Conservation (phyloP, 23 red algal species). For the Gracilariopsis chorda region DNA sequence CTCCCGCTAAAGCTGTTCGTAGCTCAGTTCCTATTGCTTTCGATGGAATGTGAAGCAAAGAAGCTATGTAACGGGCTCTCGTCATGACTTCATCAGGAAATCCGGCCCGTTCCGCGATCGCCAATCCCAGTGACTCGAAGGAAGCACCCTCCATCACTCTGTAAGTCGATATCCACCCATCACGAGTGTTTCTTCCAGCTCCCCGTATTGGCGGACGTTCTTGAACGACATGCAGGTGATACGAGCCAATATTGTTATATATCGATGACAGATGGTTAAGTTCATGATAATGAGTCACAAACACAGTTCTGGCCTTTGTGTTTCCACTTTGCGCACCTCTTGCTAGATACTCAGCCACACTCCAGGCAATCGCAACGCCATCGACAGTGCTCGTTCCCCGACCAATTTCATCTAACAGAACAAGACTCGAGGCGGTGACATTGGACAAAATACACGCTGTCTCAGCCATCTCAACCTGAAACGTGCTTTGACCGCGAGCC, state of each 20-base stretch:
- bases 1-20: not conserved
- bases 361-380: conserved; percentile 81
- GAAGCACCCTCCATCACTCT: conserved; percentile 35
- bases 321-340: not conserved
- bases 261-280: conserved; percentile 60
- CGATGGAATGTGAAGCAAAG: conserved; percentile 19
- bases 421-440: conserved; percentile 66
- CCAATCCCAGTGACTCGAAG: conserved; percentile 53
- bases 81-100: conserved; percentile 25
- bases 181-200: not conserved
- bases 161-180: conserved; percentile 35
- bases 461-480: conserved; percentile 96
- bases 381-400: conserved; percentile 83
- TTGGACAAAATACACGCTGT: conserved; percentile 83
- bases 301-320: conserved; percentile 37
- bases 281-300: conserved; percentile 93
- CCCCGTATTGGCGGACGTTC: not conserved
- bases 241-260: conserved; percentile 47
- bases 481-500: conserved; percentile 81
- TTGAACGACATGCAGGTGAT: conserved; percentile 27
- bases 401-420: conserved; percentile 93
- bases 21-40: conserved; percentile 42
- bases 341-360: conserved; percentile 75
- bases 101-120: conserved; percentile 44
- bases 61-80: conserved; percentile 34